These are phyloP conservation scores for Trichoderma atrobrunneum DNA, from an alignment of 2,329 filamentous ascomycete genomes.

Conservation along the genomic window DNA sequence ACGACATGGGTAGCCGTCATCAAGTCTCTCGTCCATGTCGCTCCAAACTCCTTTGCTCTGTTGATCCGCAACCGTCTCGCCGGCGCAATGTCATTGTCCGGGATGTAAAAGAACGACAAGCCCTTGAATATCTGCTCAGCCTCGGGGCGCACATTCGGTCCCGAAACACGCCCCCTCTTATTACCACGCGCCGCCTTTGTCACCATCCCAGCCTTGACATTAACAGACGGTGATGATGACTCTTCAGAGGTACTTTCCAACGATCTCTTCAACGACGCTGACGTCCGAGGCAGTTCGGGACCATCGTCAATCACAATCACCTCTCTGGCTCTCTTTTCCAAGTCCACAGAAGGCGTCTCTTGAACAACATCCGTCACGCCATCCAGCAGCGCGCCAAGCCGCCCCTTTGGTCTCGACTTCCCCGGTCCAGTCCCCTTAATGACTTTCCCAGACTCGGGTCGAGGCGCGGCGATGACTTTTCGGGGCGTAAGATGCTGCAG, in stretches of 20 bases:
- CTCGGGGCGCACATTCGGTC: conserved; percentile 48
- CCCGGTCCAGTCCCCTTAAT: conserved; percentile 27
- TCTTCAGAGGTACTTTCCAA: not conserved
- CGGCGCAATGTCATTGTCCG: conserved; percentile 70
- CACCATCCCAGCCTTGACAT: conserved; percentile 2
- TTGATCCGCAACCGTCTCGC: conserved; percentile 68
- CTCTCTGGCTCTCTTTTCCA: not conserved
- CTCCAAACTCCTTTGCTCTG: conserved; percentile 73
- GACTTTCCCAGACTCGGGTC: conserved; percentile 16
- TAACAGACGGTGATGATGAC: conserved; percentile 1
- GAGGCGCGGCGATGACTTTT: conserved; percentile 19
- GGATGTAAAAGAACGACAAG: conserved; percentile 73
- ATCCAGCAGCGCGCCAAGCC: conserved; percentile 23
- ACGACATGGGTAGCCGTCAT: conserved; percentile 71
- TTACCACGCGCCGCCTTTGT: conserved; percentile 26
- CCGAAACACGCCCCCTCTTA: conserved; percentile 45
- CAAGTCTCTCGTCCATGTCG: conserved; percentile 62
- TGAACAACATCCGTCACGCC: conserved; percentile 12
- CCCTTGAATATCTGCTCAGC: conserved; percentile 57
- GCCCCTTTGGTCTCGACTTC: conserved; percentile 24
- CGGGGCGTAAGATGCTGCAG: conserved; percentile 21
- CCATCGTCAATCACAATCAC: not conserved
- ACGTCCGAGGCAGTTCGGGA: not conserved
- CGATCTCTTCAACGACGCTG: not conserved
- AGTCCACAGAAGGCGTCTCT: not conserved